Evolutionary conservation across 331 rosid genomes (phyloP), one percentile per base, ranked within the genome.

Genomic region (Dryas integrifolia): DNA sequence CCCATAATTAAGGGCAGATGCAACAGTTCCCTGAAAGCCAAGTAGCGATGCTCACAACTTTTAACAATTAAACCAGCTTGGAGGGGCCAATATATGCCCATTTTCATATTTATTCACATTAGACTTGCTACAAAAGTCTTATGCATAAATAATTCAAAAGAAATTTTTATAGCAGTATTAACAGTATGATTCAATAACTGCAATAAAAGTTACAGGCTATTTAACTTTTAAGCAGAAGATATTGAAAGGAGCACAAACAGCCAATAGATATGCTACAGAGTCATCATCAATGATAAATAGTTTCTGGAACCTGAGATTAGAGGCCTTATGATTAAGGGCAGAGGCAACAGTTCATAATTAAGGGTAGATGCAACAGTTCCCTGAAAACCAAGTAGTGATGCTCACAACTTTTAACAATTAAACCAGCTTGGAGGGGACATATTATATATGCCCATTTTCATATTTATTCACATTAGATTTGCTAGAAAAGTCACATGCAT

Each of bases 1-100:
- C 81, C 98, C 98, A 85, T 89, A 91, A 73, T 87, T 89, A 39
- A 94, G 89, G 47, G 98, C 98, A 78, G 98, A 94, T 45, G 97
- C 88, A 75, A 94, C 64, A 52, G 44, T 81, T 76, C 98, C 98
- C 98, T 94, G 83, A 74, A 83, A 60, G 72, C 59, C 65, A 13
- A 79, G 53, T 39, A 11, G 14, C 24, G 30, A 43, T 56, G n/a
- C 56, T 69, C 16, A 53, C 11, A 11, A 53, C 18, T 69, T 53
- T 24, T 39, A 40, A 53, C 40, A 70, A 70, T 21, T 3, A 21
- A 55, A 35, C 14, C 74, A 2, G 38, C 62, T 58, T 52, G 35
- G 35, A 2, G 35, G 35, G 35, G 35, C 35, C 35, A 21, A 21
- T 21, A 21, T 21, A 21, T 21, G 24, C 24, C 30, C 15, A 58